A percentile compares a stretch with the other conserved stretches of the same genome.
These are phyloP conservation scores for Cladophialophora psammophila DNA, from an alignment of 2,329 filamentous ascomycete species.

Conservation along the genomic window DNA sequence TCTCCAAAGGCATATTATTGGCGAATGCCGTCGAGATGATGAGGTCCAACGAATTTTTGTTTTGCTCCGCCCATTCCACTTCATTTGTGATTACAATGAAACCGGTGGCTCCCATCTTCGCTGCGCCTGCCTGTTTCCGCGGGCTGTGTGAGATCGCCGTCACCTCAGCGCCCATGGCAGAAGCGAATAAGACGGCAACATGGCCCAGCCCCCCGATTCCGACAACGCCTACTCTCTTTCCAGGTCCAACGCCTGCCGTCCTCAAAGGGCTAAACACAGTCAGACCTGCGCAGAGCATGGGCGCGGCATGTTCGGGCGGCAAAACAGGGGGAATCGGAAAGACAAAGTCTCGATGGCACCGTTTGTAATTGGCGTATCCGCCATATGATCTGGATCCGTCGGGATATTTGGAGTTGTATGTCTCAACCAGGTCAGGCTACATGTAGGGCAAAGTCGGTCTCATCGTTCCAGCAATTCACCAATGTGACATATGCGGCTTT, in stretches of 20 bases:
- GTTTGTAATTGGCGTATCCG: slow-evolving; percentile 65
- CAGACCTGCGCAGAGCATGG: slow-evolving; percentile 79
- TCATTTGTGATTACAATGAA: slow-evolving; percentile 67
- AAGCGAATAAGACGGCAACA: slow-evolving; percentile 74
- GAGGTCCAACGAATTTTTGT: slow-evolving; percentile 60
- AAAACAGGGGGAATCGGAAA: slow-evolving; percentile 50
- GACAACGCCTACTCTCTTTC: slow-evolving; percentile 74
- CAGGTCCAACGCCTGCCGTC: slow-evolving; percentile 71
- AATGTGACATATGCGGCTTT: too few species aligned
- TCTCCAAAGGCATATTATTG: slow-evolving; percentile 63
- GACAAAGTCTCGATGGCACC: slow-evolving; percentile 54
- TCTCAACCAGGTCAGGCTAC: slow-evolving; percentile 56
- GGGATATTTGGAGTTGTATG: slow-evolving; percentile 65
- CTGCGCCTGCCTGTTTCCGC: slow-evolving; percentile 60
- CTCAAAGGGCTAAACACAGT: slow-evolving; percentile 75
- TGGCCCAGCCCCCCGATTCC: slow-evolving; percentile 78
- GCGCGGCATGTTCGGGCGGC: slow-evolving; percentile 61
- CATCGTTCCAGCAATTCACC: too few species aligned
- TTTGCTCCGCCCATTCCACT: slow-evolving; percentile 58
- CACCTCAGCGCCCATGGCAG: slow-evolving; percentile 72
- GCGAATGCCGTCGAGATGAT: slow-evolving; percentile 58
- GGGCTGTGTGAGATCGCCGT: slow-evolving; percentile 62
- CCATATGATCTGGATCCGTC: slow-evolving; percentile 72
- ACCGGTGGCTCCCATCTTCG: slow-evolving; percentile 61
- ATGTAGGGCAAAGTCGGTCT: background rate